phyloP scores from a whole-genome alignment of 257 asterid species.

The Salvia miltiorrhiza region DNA sequence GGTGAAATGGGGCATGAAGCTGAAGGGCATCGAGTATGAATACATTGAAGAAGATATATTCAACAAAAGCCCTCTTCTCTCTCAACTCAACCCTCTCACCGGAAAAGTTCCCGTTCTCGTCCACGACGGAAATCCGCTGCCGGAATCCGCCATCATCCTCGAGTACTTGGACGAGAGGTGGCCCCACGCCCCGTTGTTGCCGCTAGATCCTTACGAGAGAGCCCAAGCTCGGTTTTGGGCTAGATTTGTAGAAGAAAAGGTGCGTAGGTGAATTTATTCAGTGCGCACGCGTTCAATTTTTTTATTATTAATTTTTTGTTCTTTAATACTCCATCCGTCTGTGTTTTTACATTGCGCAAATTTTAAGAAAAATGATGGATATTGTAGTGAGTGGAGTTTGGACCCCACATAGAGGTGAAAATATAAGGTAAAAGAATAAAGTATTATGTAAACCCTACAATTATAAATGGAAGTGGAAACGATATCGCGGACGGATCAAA shows the following conservation, averaged over 20 bases:
- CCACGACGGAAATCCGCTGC: slow-evolving; percentile 32
- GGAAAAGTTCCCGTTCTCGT: slow-evolving; percentile 39
- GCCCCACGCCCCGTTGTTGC: slow-evolving; percentile 32
- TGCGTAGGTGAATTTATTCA: too few species aligned
- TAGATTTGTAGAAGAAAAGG: slow-evolving; percentile 34
- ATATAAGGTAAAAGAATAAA: too few species aligned
- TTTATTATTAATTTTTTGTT: too few species aligned
- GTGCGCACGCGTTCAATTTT: too few species aligned
- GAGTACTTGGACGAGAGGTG: slow-evolving; percentile 45
- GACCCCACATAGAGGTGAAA: too few species aligned
- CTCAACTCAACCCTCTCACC: slow-evolving; percentile 32
- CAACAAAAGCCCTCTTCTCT: slow-evolving; percentile 31
- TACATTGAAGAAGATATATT: slow-evolving; percentile 41
- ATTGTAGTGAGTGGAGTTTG: too few species aligned
- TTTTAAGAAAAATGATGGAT: too few species aligned
- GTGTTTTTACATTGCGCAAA: too few species aligned
- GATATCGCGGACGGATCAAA: too few species aligned
- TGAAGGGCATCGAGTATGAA: slow-evolving; percentile 40
- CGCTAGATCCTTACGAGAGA: slow-evolving; percentile 33
- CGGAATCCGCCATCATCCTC: slow-evolving; percentile 35
- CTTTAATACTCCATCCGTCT: too few species aligned
- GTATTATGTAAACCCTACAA: too few species aligned
- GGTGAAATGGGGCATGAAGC: slow-evolving; percentile 42
- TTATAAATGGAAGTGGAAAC: too few species aligned
- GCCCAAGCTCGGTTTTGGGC: slow-evolving; percentile 42